Evolutionary conservation across 768 basidiomycete genomes (phyloP), one percentile per base, ranked within the genome.

Genomic region (Rhodotorula taiwanensis): DNA sequence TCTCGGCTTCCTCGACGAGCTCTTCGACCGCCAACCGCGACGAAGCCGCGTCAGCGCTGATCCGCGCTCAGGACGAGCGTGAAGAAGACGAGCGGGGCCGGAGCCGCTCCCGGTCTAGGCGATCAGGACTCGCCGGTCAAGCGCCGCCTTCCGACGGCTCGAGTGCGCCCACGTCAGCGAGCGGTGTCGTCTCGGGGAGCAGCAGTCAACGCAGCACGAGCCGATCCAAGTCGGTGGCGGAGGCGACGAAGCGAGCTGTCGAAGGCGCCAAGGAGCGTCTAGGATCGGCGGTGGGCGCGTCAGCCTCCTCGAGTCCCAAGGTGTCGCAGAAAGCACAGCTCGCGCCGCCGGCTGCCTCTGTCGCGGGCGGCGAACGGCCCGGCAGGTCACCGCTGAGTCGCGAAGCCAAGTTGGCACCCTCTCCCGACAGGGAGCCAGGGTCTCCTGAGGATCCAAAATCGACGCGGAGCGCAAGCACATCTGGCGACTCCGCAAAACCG

Each of bases 21-120:
- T 8, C 48, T 11, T 28, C 28, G 20, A 36, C 34, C 13, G 49
- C 56, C 8, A 14, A 42, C 41, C 23, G 23, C 31, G 58, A 58
- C 58, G 58, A 58, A 21, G n/a, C 14, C 18, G 20, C 50, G 27
- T 58, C 58, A 21, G 23, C n/a, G 7, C 23, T 42, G 25, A 28
- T 67, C 16, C 43, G 62, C 0, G 59, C 47, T 28, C 30, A 31
- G 42, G 67, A 63, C 34, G 62, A 62, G 31, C 42, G 51, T 11
- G 67, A 59, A n/a, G 60, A 69, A 43, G 67, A 69, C 15, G 60
- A 61, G 53, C 48, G 63, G 15, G 67, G 67, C 0, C 25, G 67
- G 63, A 52, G 27, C 31, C n/a, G 64, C 52, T 59, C 55, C 52
- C 4, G 55, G 1, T 4, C 44, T 2, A 10, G 62, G 14, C 23